Evolutionary conservation across 73 alveolate species (phyloP), one percentile per base, ranked within the genome.

Genomic region (Urostyla sp.): DNA sequence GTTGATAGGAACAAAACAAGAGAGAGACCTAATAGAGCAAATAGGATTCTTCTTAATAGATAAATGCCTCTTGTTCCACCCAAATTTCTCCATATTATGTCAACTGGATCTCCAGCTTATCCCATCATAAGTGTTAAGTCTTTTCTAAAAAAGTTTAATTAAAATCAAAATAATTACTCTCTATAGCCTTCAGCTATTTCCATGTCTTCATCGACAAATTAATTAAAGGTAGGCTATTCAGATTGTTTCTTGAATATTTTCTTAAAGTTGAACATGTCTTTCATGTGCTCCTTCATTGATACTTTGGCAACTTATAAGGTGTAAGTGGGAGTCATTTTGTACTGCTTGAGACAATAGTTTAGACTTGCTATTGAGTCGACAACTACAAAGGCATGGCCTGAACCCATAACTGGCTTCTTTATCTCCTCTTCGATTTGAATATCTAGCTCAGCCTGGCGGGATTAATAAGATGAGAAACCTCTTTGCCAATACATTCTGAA

Each of bases 31-130:
- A 87, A 18, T 23, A 92, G 36, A 54, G 67, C 66, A 54, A 94
- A 55, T 32, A 86, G 55, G 30, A 96, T 49, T 75, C 95, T 81
- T 61, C 99, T 91, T 79, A 94, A 92, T 40, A 96, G 55, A 89
- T 91, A 96, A 43, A 92, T 58, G 7, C 98, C 98, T 34, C 94
- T 56, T 5, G 95, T 94, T 35, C 98, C 98, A 0, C 97, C 94
- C 61, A 94, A 79, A 78, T 92, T 90, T 11, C 78, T 87, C 98
- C 98, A 94, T 10, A 84, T 84, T 5, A 94, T 89, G 72, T 94
- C 98, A 55, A 85, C 78, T 0, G 98, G 98, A 38, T 94, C 97
- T 30, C 86, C 76, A 40, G 92, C 93, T 75, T 80, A 84, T 59
- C 87, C 87, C 80, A 94, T 90, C 50, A 94, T 51, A 30, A 40